Evolutionary conservation across 805 yeast species (phyloP), one percentile per base, ranked within the genome.

Genomic region (Candida coquimbonensis): DNA sequence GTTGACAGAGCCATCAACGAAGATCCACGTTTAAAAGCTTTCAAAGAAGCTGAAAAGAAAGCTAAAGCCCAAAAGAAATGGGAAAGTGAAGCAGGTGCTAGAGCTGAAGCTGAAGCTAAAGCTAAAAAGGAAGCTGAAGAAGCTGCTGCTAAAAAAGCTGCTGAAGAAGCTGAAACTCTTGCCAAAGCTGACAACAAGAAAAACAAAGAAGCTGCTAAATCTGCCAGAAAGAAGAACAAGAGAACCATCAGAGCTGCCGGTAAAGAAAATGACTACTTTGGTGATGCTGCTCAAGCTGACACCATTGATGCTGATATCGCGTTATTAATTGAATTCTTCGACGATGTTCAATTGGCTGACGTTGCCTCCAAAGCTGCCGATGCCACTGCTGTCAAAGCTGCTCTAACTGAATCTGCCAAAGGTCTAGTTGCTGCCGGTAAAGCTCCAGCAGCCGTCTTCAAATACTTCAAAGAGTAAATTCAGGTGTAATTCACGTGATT

Each of bases 71-170:
- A 80, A 68, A 80, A 75, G 76, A 93, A 91, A 72, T 91, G 98
- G 98, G 98, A 93, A 69, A 86, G 83, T 67, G 98, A 90, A 68
- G 96, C 98, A 45, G 98, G 96, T 57, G 81, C 95, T 31, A 86
- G 98, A 75, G 83, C 88, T 65, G 98, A 95, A 53, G 96, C 96
- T 51, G 99, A 88, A 63, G 95, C 91, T 42, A 83, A 85, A 65
- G 81, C 80, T 48, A 83, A 83, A 70, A 83, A 82, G 64, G 96
- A 86, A 58, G 95, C 85, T 44, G 98, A 86, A 60, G 96, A 87
- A 61, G 87, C 85, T 55, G 87, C 84, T 55, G 80, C 80, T 57
- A 81, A 78, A 54, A 81, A 79, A 62, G 93, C 84, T 51, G 95
- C 81, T 42, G 90, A 78, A 48, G 84, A 78, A 50, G 80, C 78